Conservation (phyloP, 495 filamentous ascomycete species). For the Penicillium cataractarum region DNA sequence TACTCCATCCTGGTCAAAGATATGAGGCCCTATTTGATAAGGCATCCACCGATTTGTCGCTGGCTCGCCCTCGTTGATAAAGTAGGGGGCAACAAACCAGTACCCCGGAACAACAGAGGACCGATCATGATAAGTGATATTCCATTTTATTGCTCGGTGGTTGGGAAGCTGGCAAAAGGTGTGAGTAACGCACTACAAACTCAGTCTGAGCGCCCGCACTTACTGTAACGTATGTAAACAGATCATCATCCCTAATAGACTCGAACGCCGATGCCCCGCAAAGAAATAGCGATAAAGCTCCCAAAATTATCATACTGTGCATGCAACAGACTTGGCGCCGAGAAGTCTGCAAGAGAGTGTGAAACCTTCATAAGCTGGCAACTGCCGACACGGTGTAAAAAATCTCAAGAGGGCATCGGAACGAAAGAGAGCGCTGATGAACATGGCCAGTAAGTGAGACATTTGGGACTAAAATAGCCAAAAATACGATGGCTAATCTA, state of each 20-base stretch:
- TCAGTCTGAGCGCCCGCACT: neutral
- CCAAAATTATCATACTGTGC: neutral
- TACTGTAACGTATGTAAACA: neutral
- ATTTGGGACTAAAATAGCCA: neutral
- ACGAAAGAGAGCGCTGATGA: neutral
- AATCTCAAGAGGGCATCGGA: neutral
- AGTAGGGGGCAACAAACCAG: constrained; percentile 41
- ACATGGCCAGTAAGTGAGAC: neutral
- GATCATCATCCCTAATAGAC: neutral
- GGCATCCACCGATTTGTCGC: constrained; percentile 26
- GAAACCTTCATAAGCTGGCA: neutral
- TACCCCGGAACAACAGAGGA: constrained; percentile 32
- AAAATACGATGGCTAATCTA: neutral
- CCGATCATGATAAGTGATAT: constrained; percentile 32
- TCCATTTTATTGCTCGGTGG: constrained; percentile 31
- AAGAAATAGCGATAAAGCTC: neutral
- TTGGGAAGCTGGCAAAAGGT: constrained; percentile 28
- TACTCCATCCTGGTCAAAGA: constrained; percentile 41
- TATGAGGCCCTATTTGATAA: constrained; percentile 43
- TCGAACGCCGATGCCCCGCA: neutral
- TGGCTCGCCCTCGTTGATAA: constrained; percentile 24
- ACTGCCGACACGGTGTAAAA: neutral
- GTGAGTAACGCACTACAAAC: neutral
- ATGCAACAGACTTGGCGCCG: neutral
- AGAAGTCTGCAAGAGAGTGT: neutral